These are phyloP conservation scores for Ophiobolus disseminans DNA, from an alignment of 2,329 filamentous ascomycete genomes.

Conservation along the genomic window DNA sequence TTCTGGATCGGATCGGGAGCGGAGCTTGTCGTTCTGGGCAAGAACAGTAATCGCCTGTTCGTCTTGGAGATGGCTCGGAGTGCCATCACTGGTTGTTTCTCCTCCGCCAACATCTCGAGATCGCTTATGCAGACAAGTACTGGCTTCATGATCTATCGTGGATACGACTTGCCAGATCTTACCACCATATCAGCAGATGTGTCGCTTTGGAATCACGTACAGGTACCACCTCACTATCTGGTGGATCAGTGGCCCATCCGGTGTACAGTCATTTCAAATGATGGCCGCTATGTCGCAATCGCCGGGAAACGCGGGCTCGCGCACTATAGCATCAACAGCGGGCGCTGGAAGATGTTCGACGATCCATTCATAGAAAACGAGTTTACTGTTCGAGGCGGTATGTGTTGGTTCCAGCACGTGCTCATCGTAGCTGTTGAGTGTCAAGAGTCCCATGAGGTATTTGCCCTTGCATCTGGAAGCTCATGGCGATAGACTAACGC, in stretches of 20 bases:
- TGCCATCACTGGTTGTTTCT: constrained; percentile 90
- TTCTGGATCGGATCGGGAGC: constrained; percentile 89
- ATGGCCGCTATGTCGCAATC: constrained; percentile 94
- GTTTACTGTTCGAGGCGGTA: constrained; percentile 90
- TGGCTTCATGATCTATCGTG: constrained; percentile 89
- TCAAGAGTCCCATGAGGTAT: constrained; percentile 76
- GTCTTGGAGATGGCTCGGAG: constrained; percentile 91
- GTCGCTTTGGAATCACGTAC: constrained; percentile 92
- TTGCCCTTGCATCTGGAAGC: not conserved
- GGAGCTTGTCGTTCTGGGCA: constrained; percentile 77
- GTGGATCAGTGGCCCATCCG: constrained; percentile 93
- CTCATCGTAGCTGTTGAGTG: constrained; percentile 92
- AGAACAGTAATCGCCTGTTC: constrained; percentile 81
- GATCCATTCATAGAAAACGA: constrained; percentile 83
- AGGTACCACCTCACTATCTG: constrained; percentile 83
- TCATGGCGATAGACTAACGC: constrained; percentile 10
- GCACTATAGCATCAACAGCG: constrained; percentile 93
- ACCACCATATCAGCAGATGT: constrained; percentile 91
- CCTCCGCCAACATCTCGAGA: constrained; percentile 85
- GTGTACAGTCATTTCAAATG: constrained; percentile 83
- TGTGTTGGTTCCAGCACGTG: constrained; percentile 99
- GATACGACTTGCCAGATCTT: constrained; percentile 88
- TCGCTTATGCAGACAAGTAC: constrained; percentile 88
- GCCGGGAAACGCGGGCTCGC: constrained; percentile 90
- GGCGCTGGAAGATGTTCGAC: constrained; percentile 93